Conservation (phyloP, 2,329 filamentous ascomycete species). For the Curvularia spicifera region DNA sequence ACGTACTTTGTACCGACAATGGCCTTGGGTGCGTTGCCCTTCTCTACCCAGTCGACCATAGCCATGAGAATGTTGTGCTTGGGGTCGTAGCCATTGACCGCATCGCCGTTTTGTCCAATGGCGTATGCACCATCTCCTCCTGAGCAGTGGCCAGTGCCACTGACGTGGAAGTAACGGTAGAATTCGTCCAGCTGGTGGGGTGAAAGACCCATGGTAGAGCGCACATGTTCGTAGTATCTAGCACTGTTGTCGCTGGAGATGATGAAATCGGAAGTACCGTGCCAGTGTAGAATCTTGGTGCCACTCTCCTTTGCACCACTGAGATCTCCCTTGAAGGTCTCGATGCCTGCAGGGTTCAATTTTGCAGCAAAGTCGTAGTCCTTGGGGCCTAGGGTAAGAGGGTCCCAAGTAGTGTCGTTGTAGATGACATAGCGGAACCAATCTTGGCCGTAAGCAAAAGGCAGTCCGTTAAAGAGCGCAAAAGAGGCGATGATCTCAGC, state of each 20-base stretch:
- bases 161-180: conserved; percentile 61
- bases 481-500: conserved; percentile 51
- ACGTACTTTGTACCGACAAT: conserved; percentile 43
- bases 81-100: conserved; percentile 40
- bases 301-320: conserved; percentile 48
- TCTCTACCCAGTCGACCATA: conserved; percentile 57
- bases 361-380: conserved; percentile 52
- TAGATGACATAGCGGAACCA: conserved; percentile 60
- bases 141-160: conserved; percentile 60
- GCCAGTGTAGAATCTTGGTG: conserved; percentile 57
- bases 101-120: conserved; percentile 38
- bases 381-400: conserved; percentile 45
- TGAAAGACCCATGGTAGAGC: conserved; percentile 51
- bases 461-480: conserved; percentile 49
- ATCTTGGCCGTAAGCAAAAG: conserved; percentile 55
- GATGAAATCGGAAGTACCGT: conserved; percentile 54
- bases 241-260: conserved; percentile 55
- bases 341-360: conserved; percentile 48
- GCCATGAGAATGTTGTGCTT: conserved; percentile 56
- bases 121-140: conserved; percentile 56
- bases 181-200: conserved; percentile 50
- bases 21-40: conserved; percentile 51
- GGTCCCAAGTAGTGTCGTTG: conserved; percentile 54
- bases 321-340: conserved; percentile 53
- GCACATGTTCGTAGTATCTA: conserved; percentile 58